These are phyloP conservation scores for Ruellia speciosa DNA, from an alignment of 305 asterid genomes.

Conservation along the genomic window DNA sequence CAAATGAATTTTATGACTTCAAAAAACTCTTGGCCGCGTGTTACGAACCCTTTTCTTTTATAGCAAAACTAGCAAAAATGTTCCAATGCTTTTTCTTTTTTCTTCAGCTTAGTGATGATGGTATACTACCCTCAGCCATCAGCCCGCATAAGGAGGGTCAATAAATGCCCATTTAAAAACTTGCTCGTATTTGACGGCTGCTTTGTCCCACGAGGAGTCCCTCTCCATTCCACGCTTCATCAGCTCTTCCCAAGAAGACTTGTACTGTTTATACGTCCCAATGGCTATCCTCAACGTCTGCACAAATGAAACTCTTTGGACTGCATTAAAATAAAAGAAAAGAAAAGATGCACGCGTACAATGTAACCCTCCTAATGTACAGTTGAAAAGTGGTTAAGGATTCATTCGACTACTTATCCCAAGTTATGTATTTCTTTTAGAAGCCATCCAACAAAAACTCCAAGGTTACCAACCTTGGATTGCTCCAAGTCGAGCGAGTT, in stretches of 20 bases:
- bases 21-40: too few species aligned
- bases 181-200: constrained; percentile 77
- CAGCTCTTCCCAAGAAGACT: constrained; percentile 70
- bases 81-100: too few species aligned
- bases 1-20: too few species aligned
- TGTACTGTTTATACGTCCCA: constrained; percentile 54
- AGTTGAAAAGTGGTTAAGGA: too few species aligned
- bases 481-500: too few species aligned
- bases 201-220: constrained; percentile 76
- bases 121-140: constrained; percentile 13
- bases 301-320: constrained; percentile 2
- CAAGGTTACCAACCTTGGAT: too few species aligned
- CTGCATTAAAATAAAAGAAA: background rate
- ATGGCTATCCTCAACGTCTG: constrained; percentile 59
- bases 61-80: too few species aligned
- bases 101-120: too few species aligned
- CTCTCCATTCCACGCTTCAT: constrained; percentile 86
- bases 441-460: too few species aligned
- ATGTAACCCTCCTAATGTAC: background rate
- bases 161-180: constrained; percentile 72
- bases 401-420: too few species aligned
- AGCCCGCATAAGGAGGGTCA: constrained; percentile 73
- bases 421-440: too few species aligned
- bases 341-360: background rate
- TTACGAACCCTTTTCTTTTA: too few species aligned